Evolutionary conservation across 805 yeast species (phyloP).

Genomic region (Teunomyces kruisii): DNA sequence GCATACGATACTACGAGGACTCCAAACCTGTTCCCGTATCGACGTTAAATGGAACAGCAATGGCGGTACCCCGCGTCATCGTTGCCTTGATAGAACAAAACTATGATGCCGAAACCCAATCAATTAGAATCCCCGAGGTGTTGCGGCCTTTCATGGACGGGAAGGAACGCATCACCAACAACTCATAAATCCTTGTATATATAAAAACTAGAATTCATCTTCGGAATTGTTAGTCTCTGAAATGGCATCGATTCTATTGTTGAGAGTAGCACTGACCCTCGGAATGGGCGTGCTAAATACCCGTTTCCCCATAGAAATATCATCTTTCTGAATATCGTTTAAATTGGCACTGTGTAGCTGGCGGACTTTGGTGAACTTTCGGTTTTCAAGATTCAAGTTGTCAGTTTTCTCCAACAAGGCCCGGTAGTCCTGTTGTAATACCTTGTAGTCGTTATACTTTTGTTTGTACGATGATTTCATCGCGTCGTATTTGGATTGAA

Average conservation of each 20-base stretch:
- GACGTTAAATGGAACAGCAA: conserved; percentile 92
- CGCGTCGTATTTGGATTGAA: conserved; percentile 13
- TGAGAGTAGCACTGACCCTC: not conserved
- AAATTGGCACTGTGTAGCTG: conserved; percentile 21
- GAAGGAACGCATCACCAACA: conserved; percentile 29
- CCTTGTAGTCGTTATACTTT: conserved; percentile 22
- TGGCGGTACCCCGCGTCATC: conserved; percentile 91
- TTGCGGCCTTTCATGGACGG: conserved; percentile 74
- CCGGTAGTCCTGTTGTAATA: conserved; percentile 21
- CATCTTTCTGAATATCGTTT: conserved; percentile 12
- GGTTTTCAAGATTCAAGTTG: conserved; percentile 6
- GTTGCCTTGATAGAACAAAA: conserved; percentile 87
- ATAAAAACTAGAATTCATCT: conserved; percentile 6
- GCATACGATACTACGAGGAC: conserved; percentile 51
- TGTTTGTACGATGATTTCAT: conserved; percentile 22
- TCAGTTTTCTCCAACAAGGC: conserved; percentile 16
- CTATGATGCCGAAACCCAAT: conserved; percentile 57
- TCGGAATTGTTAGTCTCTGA: conserved; percentile 17
- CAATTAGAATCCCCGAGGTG: conserved; percentile 64
- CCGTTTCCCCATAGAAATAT: conserved; percentile 16
- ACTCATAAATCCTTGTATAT: conserved; percentile 11
- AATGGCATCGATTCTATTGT: conserved; percentile 5
- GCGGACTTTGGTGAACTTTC: conserved; percentile 18
- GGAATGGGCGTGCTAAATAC: conserved; percentile 27
- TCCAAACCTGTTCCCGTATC: conserved; percentile 50